phyloP scores from a whole-genome alignment of 129 eudicot species.

The Smallanthus sonchifolius region DNA sequence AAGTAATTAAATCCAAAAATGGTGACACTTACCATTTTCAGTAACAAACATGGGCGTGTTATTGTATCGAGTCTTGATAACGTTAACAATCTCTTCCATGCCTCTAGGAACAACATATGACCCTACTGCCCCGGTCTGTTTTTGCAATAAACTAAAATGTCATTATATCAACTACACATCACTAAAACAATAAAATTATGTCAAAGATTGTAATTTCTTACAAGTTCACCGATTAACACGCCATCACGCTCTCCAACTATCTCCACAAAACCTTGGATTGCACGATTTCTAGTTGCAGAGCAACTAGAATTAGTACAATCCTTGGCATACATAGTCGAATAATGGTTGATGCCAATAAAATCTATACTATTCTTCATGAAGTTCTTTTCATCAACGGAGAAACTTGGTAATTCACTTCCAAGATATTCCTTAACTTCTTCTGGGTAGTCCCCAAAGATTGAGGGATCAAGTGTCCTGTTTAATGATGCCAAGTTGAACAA shows the following conservation, averaged over 20 bases:
- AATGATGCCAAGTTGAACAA: not conserved
- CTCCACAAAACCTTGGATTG: constrained; percentile 43
- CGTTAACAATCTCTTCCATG: constrained; percentile 50
- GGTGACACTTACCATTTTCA: constrained; percentile 54
- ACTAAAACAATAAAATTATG: not conserved
- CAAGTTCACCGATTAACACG: constrained; percentile 56
- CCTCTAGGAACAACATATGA: constrained; percentile 73
- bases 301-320: constrained; percentile 58
- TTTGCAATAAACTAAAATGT: not conserved
- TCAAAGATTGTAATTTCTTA: constrained; percentile 17
- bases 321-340: constrained; percentile 46
- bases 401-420: constrained; percentile 52
- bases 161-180: not conserved
- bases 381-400: constrained; percentile 42
- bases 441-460: constrained; percentile 71
- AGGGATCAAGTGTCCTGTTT: constrained; percentile 67
- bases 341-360: constrained; percentile 74
- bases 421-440: constrained; percentile 43
- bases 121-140: constrained; percentile 38
- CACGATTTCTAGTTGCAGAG: constrained; percentile 21
- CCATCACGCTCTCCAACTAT: constrained; percentile 47
- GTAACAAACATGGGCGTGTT: constrained; percentile 61
- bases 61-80: constrained; percentile 48
- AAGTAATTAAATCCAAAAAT: not conserved
- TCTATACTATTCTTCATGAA: constrained; percentile 51